Base-by-base conservation (phyloP, 2,329 filamentous ascomycete species). In the Immersiporthe knoxdaviesiana region DNA sequence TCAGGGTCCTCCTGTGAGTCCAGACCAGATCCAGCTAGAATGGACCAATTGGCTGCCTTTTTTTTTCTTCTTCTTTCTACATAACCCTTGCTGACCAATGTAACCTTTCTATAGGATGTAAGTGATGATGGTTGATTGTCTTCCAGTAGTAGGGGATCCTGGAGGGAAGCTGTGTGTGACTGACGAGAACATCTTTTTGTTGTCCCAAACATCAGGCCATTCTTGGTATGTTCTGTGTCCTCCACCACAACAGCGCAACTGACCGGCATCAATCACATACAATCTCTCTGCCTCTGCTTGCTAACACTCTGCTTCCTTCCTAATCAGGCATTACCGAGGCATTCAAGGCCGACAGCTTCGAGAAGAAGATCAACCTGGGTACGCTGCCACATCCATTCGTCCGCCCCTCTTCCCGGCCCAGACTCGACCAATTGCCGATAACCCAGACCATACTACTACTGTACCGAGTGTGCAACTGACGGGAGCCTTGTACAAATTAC, bases 281-380 rank as follows among this genome's bases (percentile, higher is more conserved):
- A n/a, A n/a, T n/a, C n/a, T n/a, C n/a, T n/a, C n/a, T n/a, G n/a
- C n/a, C 35, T 59, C 44, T 61, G 35, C 35, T 59, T 59, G 65
- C 58, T 70, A 70, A 32, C 60, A 39, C 27, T 56, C 47, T 30
- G 37, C 68, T 73, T 69, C 32, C 2, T 30, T 14, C 37, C 56
- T 67, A 59, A 65, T 30, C 74, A 91, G 91, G 92, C 81, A 94
- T 99, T 84, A 98, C 96, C 73, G 96, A 99, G 85, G 96, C 96
- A 72, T 99, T 96, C 92, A 99, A 98, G 88, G 94, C 94, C 82
- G 96, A 99, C 81, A 88, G 86, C 77, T 95, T 97, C 82, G 85
- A 89, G 73, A 90, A 97, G 85, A 99, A 98, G 90, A 98, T 99
- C 87, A 98, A 98, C 86, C 86, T 99, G 72, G 96, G 92, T 92